Evolutionary conservation across 1,139 yeast species (phyloP), one percentile per base, ranked within the genome.

Genomic region (Magnusiomyces paraingens): DNA sequence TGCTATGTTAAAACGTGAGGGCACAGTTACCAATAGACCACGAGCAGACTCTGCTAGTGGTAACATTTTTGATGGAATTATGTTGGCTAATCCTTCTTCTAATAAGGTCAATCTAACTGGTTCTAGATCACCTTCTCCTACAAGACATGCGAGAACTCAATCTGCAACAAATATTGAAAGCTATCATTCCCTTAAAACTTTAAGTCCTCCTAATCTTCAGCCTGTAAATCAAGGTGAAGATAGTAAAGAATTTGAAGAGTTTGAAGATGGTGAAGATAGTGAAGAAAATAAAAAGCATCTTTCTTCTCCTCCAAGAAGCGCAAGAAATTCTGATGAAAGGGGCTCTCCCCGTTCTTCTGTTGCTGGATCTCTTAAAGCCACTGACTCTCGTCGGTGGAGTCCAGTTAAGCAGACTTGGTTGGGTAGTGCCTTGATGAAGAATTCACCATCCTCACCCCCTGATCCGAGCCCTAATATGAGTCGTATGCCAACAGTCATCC

Each of bases 1-100:
- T 39, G 70, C 70, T 20, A 57, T 66, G 62, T 56, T 65, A 26
- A 63, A 60, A 47, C 59, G 67, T 14, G 68, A 63, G 46, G 59
- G 59, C 14, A 62, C 61, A 2, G 14, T 59, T 14, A 21, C 18
- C 2, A 39, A 45, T 26, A 35, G 57, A 22, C 41, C 60, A 17
- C 51, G 54, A 14, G 29, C 57, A 12, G 55, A 51, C 29, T 55
- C 57, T 12, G 38, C 47, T 15, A 47, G 40, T 18, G 32, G n/a
- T 20, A 47, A 41, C 14, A 36, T 32, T 38, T 43, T 50, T 17
- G 47, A 45, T 6, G 52, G 49, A 15, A 52, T 52, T 47, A 50
- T 49, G 1, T 46, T 57, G 32, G 56, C 49, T 10, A 55, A 53
- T 26, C 56, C 58, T 40, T 12, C 54, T 53, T n/a, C 36, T 41